Percentiles rank a stretch among this genome's conserved stretches.
Conservation (phyloP, 768 basidiomycete species). For the Termitomyces sp. region DNA sequence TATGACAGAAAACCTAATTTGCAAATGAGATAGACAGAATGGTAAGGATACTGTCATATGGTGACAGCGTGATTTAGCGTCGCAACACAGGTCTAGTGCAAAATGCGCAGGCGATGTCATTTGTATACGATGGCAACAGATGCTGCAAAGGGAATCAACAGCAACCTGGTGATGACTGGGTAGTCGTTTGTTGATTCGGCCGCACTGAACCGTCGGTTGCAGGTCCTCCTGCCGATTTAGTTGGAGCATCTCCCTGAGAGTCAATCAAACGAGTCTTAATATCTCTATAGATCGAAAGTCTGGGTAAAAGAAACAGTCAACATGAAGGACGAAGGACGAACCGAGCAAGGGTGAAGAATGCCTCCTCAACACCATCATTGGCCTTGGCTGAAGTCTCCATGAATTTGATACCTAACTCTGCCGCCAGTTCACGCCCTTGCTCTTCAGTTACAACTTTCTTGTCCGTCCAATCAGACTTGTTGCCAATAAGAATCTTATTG, state of each 20-base stretch:
- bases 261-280: constrained; percentile 98
- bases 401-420: constrained; percentile 92
- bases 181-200: constrained; percentile 51
- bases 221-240: constrained; percentile 29
- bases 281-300: constrained; percentile 53
- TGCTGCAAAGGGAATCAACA: constrained; percentile 32
- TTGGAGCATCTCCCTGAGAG: constrained; percentile 67
- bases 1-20: constrained; percentile 15
- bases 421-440: constrained; percentile 87
- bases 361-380: constrained; percentile 97
- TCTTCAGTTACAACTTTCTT: constrained; percentile 89
- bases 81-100: background rate
- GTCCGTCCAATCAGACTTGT: constrained; percentile 98
- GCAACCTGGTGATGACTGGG: constrained; percentile 41
- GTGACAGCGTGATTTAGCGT: background rate
- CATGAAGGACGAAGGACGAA: constrained; percentile 28
- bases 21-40: constrained; percentile 14
- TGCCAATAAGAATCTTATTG: constrained; percentile 98
- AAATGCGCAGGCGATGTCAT: background rate
- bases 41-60: constrained; percentile 6
- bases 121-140: background rate
- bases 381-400: constrained; percentile 98
- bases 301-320: background rate
- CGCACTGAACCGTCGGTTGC: constrained; percentile 54
- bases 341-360: constrained; percentile 96